Conservation (phyloP, 805 yeast genomes). For the Yarrowia hollandica region DNA sequence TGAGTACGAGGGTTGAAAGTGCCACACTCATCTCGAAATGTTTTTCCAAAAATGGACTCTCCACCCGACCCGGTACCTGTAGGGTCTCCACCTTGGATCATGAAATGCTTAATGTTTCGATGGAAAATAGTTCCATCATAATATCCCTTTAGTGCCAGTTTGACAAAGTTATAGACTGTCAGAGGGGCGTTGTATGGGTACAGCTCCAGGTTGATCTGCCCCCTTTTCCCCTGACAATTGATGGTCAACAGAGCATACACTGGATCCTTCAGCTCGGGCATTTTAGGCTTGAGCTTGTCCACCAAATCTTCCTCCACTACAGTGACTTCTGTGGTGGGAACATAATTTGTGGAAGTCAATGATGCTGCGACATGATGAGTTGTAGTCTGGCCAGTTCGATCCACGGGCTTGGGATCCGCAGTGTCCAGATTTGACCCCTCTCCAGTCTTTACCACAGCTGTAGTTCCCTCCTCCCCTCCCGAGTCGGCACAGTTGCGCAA, state of each 20-base stretch:
- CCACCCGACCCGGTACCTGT: slow-evolving; percentile 43
- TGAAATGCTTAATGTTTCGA: slow-evolving; percentile 40
- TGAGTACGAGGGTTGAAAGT: slow-evolving; percentile 54
- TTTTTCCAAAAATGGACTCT: slow-evolving; percentile 53
- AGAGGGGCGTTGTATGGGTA: slow-evolving; percentile 37
- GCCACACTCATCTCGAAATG: slow-evolving; percentile 40
- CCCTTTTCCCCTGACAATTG: slow-evolving; percentile 31
- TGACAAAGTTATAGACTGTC: slow-evolving; percentile 38
- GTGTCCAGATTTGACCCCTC: slow-evolving; percentile 35
- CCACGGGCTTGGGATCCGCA: neutral
- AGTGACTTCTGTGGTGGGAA: neutral
- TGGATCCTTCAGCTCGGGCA: slow-evolving; percentile 35
- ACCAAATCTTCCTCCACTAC: slow-evolving; percentile 36
- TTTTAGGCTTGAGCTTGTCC: slow-evolving; percentile 36
- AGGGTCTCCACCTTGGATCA: slow-evolving; percentile 44
- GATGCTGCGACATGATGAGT: slow-evolving; percentile 29
- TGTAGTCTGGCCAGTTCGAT: slow-evolving; percentile 5
- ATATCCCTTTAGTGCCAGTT: slow-evolving; percentile 40
- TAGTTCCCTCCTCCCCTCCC: neutral
- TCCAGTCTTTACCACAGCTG: slow-evolving; percentile 20
- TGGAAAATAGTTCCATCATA: slow-evolving; percentile 40
- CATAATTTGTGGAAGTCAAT: slow-evolving; percentile 1
- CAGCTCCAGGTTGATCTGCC: slow-evolving; percentile 36
- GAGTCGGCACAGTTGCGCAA: neutral
- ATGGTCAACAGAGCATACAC: slow-evolving; percentile 40